phyloP scores from a whole-genome alignment of 306 rosid species.

The Malus orientalis region DNA sequence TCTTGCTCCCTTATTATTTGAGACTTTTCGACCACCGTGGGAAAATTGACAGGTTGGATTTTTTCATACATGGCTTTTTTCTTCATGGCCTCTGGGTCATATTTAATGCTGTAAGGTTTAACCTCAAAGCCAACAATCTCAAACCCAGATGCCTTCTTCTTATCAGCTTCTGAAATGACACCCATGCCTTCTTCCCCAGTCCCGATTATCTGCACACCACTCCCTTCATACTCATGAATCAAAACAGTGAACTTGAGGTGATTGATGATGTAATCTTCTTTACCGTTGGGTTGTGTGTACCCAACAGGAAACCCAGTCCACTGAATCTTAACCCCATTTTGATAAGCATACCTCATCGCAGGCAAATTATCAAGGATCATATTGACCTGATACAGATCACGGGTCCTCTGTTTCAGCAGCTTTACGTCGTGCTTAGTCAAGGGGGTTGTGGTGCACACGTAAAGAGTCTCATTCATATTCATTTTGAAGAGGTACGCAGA shows the following conservation, averaged over 20 bases:
- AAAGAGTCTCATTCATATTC: constrained; percentile 62
- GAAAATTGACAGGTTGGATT: constrained; percentile 39
- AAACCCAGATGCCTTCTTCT: constrained; percentile 66
- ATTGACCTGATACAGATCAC: constrained; percentile 85
- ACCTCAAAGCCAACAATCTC: constrained; percentile 97
- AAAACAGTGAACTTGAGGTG: constrained; percentile 78
- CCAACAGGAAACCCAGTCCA: constrained; percentile 98
- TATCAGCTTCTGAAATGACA: constrained; percentile 59
- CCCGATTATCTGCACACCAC: constrained; percentile 66
- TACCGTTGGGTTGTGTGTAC: constrained; percentile 47
- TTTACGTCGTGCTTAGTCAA: constrained; percentile 68
- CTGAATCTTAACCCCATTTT: constrained; percentile 67
- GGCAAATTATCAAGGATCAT: constrained; percentile 94
- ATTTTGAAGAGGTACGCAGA: constrained; percentile 69
- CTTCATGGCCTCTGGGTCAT: constrained; percentile 47
- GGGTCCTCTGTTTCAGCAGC: constrained; percentile 82
- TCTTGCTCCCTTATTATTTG: constrained; percentile 72
- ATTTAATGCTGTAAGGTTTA: constrained; percentile 65
- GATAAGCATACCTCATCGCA: constrained; percentile 70
- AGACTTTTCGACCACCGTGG: constrained; percentile 49
- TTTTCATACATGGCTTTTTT: constrained; percentile 38
- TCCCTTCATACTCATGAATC: constrained; percentile 89
- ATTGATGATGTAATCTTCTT: constrained; percentile 77
- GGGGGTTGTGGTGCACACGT: constrained; percentile 54
- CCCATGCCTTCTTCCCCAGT: constrained; percentile 93